phyloP scores from a whole-genome alignment of 768 basidiomycete genomes.

The Russula abietina region DNA sequence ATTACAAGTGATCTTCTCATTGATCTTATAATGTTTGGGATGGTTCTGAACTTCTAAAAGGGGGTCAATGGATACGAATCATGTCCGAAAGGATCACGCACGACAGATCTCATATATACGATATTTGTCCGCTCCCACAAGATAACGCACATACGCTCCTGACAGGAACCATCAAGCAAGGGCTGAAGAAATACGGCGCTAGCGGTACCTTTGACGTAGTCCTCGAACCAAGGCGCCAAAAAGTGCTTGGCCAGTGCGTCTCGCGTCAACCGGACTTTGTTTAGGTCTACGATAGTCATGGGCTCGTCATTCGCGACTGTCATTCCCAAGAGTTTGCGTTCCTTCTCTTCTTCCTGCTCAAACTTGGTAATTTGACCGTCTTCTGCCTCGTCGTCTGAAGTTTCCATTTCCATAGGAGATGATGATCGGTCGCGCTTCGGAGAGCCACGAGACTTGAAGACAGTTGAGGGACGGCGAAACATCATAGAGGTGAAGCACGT shows the following conservation, averaged over 20 bases:
- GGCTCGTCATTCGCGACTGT: conserved; percentile 41
- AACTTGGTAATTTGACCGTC: conserved; percentile 71
- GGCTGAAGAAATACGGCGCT: not conserved
- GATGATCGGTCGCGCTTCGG: conserved; percentile 68
- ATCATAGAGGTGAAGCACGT: conserved; percentile 27
- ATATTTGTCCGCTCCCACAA: conserved; percentile 70
- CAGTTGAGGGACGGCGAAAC: conserved; percentile 18
- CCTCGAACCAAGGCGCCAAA: conserved; percentile 78
- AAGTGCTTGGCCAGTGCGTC: conserved; percentile 65
- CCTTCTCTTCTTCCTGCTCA: conserved; percentile 69
- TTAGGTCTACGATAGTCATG: conserved; percentile 51
- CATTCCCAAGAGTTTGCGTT: conserved; percentile 45
- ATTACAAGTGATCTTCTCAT: conserved; percentile 59
- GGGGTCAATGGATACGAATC: conserved; percentile 6
- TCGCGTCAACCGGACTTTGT: conserved; percentile 58
- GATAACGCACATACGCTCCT: conserved; percentile 85
- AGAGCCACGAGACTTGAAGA: conserved; percentile 38
- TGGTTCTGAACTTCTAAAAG: conserved; percentile 44
- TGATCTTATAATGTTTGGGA: conserved; percentile 65
- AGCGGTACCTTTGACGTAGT: conserved; percentile 65
- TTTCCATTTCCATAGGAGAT: conserved; percentile 82
- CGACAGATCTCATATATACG: conserved; percentile 76
- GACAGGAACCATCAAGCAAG: not conserved
- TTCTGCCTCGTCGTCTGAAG: conserved; percentile 70
- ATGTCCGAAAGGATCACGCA: conserved; percentile 38